Base-by-base conservation (phyloP, 371 early-diverging fungal genomes). In the Apophysomyces ossiformis region DNA sequence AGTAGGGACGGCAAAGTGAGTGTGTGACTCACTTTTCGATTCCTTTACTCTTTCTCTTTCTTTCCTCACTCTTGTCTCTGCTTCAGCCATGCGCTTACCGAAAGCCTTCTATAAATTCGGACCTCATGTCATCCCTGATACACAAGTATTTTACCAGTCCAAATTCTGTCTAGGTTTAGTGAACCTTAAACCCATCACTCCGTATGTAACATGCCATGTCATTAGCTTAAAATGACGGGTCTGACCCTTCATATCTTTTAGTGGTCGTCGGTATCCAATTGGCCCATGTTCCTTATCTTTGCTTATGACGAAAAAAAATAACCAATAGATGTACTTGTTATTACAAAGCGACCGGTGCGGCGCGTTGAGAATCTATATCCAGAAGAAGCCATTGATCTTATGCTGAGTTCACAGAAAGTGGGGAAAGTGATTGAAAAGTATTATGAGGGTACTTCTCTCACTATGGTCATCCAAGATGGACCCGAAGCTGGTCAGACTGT, bases 401-500 rank as follows among this genome's bases (percentile, higher is more conserved):
- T 93, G 71, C 62, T 82, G 13, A 85, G 88, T 26, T 93, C 91
- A 1, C 95, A 94, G 72, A 81, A 74, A 9, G 86, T 96, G 57
- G 90, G 93, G n/a, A 73, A 70, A 21, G 85, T 87, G 4, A 71
- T 97, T 5, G 96, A 97, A 77, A 82, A 83, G 60, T 81, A 90
- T 60, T 95, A 88, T 63, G 62, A 73, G 1, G 92, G 88, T 5
- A 81, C 87, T 15, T 84, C 92, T 0, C 77, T 96, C 39, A 95
- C 95, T 1, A 73, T 95, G 63, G 90, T 93, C 1, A 85, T 96
- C 6, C 84, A 84, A 61, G 96, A 96, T 77, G 95, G 96, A 0
- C 82, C 86, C 4, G 74, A 78, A 56, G 96, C 99, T 6, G 98
- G 99, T 3, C 99, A 99, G 74, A 89, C 96, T 11, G 97, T 79